A percentile compares a stretch with the other conserved stretches of the same genome.
Conservation (phyloP, 1,139 yeast species). For the Saccharomyces hybrid region DNA sequence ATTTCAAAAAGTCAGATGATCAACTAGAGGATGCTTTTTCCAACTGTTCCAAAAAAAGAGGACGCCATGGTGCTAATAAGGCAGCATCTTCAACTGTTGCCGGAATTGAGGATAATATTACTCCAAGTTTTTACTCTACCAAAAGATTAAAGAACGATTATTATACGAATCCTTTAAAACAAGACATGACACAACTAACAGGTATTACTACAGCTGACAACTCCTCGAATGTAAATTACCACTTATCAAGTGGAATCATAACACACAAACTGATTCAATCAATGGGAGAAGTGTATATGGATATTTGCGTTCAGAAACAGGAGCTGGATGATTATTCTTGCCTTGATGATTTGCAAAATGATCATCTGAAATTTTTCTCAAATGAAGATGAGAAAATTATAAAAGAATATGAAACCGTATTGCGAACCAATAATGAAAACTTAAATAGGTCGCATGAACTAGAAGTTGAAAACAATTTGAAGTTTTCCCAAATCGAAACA, state of each 20-base stretch:
- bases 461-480: slow-evolving; percentile 33
- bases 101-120: slow-evolving; percentile 8
- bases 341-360: slow-evolving; percentile 18
- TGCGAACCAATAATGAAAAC: slow-evolving; percentile 11
- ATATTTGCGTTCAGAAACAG: slow-evolving; percentile 22
- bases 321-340: slow-evolving; percentile 27
- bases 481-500: slow-evolving; percentile 35
- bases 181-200: slow-evolving; percentile 46
- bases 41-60: slow-evolving; percentile 20
- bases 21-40: slow-evolving; percentile 24
- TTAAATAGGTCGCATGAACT: slow-evolving; percentile 20
- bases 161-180: slow-evolving; percentile 56
- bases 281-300: slow-evolving; percentile 30
- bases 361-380: slow-evolving; percentile 21
- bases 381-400: slow-evolving; percentile 17
- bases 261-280: slow-evolving; percentile 45
- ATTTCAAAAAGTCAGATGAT: slow-evolving; percentile 37
- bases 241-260: slow-evolving; percentile 33
- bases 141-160: slow-evolving; percentile 66
- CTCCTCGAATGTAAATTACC: slow-evolving; percentile 26
- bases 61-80: slow-evolving; percentile 11
- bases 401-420: slow-evolving; percentile 15
- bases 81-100: slow-evolving; percentile 35
- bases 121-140: slow-evolving; percentile 43
- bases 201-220: slow-evolving; percentile 45